Percentiles rank a stretch among this genome's conserved stretches.
Evolutionary conservation across 805 yeast genomes (phyloP).

Genomic region (Lipomyces chichibuensis): DNA sequence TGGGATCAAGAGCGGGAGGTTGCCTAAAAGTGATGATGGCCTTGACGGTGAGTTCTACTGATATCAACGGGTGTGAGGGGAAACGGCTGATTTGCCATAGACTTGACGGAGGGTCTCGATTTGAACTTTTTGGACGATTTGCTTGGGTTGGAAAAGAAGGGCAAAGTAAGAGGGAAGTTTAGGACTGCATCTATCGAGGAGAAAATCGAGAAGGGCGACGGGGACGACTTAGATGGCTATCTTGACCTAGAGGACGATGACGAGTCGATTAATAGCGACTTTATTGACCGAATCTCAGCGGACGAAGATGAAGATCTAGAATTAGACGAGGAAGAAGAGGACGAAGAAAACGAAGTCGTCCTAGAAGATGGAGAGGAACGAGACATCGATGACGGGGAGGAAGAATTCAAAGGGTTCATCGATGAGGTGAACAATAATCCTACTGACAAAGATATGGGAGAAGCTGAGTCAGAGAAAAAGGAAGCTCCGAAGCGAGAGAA

Average conservation of each 20-base stretch:
- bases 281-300: slow-evolving; percentile 2
- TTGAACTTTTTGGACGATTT: slow-evolving; percentile 47
- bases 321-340: slow-evolving; percentile 34
- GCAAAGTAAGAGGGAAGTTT: slow-evolving; percentile 25
- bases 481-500: slow-evolving; percentile 56
- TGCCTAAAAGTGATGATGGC: slow-evolving; percentile 65
- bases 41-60: slow-evolving; percentile 51
- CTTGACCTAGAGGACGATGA: slow-evolving; percentile 4
- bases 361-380: slow-evolving; percentile 6
- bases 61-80: slow-evolving; percentile 5
- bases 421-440: slow-evolving; percentile 39
- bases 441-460: slow-evolving; percentile 39
- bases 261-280: background rate
- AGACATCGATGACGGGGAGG: slow-evolving; percentile 19
- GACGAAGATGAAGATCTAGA: slow-evolving; percentile 36
- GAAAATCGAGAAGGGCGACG: slow-evolving; percentile 26
- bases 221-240: slow-evolving; percentile 17
- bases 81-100: slow-evolving; percentile 41
- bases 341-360: slow-evolving; percentile 20
- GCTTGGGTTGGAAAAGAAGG: slow-evolving; percentile 14
- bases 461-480: slow-evolving; percentile 27
- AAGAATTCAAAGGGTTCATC: slow-evolving; percentile 26
- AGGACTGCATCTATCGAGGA: slow-evolving; percentile 35
- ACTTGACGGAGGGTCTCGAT: slow-evolving; percentile 77
- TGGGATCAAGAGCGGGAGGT: slow-evolving; percentile 56